These are phyloP conservation scores for Onygenales sp. DNA, from an alignment of 2,329 filamentous ascomycete species.

Conservation along the genomic window DNA sequence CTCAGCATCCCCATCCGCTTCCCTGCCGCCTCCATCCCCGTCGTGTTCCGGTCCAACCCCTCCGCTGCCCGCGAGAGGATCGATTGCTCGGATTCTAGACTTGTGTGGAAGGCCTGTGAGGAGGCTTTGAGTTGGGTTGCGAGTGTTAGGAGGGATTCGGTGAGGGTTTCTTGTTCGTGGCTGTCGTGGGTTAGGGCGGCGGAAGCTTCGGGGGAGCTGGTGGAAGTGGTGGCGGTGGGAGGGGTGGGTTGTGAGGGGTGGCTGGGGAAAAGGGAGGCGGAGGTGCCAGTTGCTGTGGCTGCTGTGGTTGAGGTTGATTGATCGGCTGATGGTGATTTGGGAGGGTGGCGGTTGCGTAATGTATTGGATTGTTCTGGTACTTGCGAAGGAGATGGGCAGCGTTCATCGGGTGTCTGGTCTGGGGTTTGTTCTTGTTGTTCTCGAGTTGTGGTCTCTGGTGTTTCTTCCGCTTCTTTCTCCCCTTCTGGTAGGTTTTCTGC, in stretches of 20 bases:
- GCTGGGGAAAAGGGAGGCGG: constrained; percentile 36
- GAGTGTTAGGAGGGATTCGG: constrained; percentile 70
- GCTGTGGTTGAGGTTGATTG: constrained; percentile 7
- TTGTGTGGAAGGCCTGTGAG: constrained; percentile 60
- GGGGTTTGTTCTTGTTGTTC: constrained; percentile 5
- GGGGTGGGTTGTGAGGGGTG: constrained; percentile 33
- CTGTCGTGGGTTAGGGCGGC: constrained; percentile 67
- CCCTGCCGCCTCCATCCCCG: constrained; percentile 66
- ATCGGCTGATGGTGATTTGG: constrained; percentile 13
- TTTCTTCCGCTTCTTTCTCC: constrained; percentile 3
- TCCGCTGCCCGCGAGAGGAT: constrained; percentile 61
- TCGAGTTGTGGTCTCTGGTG: not conserved
- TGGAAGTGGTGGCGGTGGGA: constrained; percentile 11
- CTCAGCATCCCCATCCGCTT: constrained; percentile 67
- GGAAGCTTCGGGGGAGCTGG: constrained; percentile 45
- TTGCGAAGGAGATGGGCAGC: not conserved
- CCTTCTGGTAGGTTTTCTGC: not conserved
- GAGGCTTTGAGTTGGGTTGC: constrained; percentile 68
- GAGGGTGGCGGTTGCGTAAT: constrained; percentile 20
- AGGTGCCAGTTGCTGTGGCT: constrained; percentile 13
- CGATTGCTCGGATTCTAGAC: constrained; percentile 65
- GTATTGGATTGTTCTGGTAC: constrained; percentile 9
- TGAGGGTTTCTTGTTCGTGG: constrained; percentile 72
- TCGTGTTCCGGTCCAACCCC: constrained; percentile 67
- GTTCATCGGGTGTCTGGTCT: not conserved